Conservation (phyloP, 192 early-diverging fungal genomes). For the Backusella westeae region DNA sequence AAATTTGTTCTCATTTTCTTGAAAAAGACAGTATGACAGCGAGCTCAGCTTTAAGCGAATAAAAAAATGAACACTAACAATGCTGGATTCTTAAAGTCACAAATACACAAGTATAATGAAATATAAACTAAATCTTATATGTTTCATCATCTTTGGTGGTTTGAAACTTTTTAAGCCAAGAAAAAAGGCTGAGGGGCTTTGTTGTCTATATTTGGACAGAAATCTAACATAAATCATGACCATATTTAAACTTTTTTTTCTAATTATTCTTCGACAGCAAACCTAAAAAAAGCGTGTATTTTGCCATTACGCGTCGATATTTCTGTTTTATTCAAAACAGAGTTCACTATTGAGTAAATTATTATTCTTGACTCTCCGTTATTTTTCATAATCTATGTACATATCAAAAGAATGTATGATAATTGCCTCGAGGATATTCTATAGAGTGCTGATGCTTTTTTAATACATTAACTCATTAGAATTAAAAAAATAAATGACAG, state of each 20-base stretch:
- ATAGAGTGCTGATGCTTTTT: neutral
- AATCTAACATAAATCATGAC: neutral
- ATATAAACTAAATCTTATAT: too few relatives aligned
- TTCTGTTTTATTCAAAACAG: neutral
- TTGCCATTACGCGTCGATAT: neutral
- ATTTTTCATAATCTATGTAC: neutral
- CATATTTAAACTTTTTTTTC: neutral
- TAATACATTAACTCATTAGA: too few relatives aligned
- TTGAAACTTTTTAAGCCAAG: slow-evolving; percentile 5
- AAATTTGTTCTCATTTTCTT: too few relatives aligned
- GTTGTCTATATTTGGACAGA: neutral
- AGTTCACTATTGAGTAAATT: neutral
- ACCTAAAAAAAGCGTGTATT: neutral
- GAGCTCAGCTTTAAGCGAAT: too few relatives aligned
- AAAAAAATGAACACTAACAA: too few relatives aligned
- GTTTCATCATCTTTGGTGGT: too few relatives aligned
- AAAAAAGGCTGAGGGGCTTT: slow-evolving; percentile 4
- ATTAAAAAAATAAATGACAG: neutral
- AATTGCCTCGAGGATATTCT: neutral
- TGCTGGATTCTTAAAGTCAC: too few relatives aligned
- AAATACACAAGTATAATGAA: too few relatives aligned
- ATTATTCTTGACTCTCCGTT: neutral
- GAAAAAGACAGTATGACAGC: too few relatives aligned
- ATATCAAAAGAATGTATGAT: neutral
- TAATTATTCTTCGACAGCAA: neutral